Evolutionary conservation across 2,329 filamentous ascomycete genomes (phyloP).

Genomic region (Penicillium sp.): DNA sequence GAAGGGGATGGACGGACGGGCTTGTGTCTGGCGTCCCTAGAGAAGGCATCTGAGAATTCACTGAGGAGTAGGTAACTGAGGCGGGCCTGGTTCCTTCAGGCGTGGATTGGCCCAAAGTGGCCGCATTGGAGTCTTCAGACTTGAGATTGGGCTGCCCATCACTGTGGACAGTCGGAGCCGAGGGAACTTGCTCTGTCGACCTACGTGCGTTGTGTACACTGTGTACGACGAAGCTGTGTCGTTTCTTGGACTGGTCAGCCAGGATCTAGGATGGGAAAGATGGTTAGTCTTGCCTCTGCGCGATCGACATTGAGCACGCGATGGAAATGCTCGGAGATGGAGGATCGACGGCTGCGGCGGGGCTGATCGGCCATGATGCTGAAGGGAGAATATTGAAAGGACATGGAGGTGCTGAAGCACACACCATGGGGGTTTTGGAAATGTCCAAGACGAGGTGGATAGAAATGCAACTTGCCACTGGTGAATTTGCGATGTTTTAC

Average conservation of each 20-base stretch:
- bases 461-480: slow-evolving; percentile 12
- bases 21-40: slow-evolving; percentile 15
- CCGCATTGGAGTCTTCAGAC: slow-evolving; percentile 2
- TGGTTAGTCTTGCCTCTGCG: slow-evolving; percentile 7
- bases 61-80: slow-evolving; percentile 14
- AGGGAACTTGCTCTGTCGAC: background rate
- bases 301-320: slow-evolving; percentile 17
- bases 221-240: background rate
- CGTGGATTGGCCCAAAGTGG: slow-evolving; percentile 3
- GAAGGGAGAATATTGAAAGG: background rate
- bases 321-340: slow-evolving; percentile 19
- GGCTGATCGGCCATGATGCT: slow-evolving; percentile 11
- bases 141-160: slow-evolving; percentile 1
- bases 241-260: slow-evolving; percentile 1
- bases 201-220: background rate
- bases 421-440: background rate
- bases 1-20: slow-evolving; percentile 10
- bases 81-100: slow-evolving; percentile 12
- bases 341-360: slow-evolving; percentile 20
- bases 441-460: slow-evolving; percentile 3
- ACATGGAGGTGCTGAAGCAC: slow-evolving; percentile 2
- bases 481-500: no score
- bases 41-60: slow-evolving; percentile 14
- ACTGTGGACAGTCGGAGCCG: background rate
- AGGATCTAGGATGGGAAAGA: background rate